Conservation (phyloP, 257 asterid species). For the Lavandula angustifolia region DNA sequence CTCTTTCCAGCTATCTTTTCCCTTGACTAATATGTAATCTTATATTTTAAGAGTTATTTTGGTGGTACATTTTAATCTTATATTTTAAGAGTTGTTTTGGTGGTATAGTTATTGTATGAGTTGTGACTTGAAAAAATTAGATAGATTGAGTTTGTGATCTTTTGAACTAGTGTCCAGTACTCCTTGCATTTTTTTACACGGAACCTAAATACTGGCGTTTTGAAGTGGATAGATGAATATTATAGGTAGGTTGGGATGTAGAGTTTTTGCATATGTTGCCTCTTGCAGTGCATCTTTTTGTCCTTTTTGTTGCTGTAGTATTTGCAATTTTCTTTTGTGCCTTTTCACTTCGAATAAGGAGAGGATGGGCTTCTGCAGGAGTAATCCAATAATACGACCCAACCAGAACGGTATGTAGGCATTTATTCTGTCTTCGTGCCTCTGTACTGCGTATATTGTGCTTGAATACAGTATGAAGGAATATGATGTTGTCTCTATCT, state of each 20-base stretch:
- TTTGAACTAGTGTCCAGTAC: neutral
- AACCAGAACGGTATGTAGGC: slow-evolving; percentile 85
- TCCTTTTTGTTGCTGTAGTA: slow-evolving; percentile 26
- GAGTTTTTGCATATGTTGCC: slow-evolving; percentile 9
- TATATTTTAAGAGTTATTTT: neutral
- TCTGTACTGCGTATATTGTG: slow-evolving; percentile 39
- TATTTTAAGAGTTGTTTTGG: neutral
- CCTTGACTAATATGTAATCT: neutral
- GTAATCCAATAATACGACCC: slow-evolving; percentile 60
- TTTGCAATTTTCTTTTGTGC: slow-evolving; percentile 49
- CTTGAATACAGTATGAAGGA: slow-evolving; percentile 21
- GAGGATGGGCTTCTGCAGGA: slow-evolving; percentile 85
- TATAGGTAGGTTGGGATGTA: neutral
- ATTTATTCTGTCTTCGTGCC: slow-evolving; percentile 48
- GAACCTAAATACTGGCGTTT: neutral
- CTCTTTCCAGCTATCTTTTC: neutral
- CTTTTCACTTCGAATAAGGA: slow-evolving; percentile 69
- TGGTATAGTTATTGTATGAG: neutral
- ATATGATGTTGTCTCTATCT: slow-evolving; percentile 15
- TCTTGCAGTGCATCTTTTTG: slow-evolving; percentile 29
- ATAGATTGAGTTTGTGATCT: neutral
- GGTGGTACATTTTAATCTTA: neutral
- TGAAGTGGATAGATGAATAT: neutral
- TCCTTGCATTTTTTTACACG: slow-evolving; percentile 4
- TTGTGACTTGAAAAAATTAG: neutral